Conservation (phyloP, 2,329 filamentous ascomycete species). For the Fusarium longipes region DNA sequence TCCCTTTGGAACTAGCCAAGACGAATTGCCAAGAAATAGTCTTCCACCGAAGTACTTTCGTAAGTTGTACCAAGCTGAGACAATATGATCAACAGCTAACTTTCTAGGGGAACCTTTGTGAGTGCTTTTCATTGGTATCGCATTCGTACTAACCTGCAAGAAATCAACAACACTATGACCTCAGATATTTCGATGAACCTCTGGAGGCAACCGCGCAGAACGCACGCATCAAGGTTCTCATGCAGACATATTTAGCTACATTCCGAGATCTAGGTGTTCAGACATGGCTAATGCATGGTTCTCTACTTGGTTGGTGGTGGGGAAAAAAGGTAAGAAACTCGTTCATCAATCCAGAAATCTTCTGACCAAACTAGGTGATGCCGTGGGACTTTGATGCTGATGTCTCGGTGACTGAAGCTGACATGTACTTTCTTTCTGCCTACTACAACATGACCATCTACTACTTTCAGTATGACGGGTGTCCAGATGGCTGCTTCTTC, state of each 20-base stretch:
- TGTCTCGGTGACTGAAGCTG: conserved; percentile 75
- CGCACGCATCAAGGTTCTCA: conserved; percentile 71
- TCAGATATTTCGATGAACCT: conserved; percentile 53
- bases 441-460: conserved; percentile 71
- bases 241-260: conserved; percentile 77
- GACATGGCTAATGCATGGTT: conserved; percentile 88
- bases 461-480: conserved; percentile 56
- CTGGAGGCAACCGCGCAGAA: conserved; percentile 67
- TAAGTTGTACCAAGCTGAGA: conserved; percentile 19
- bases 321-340: conserved; percentile 61
- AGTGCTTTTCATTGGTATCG: conserved; percentile 3
- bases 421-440: conserved; percentile 72
- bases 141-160: conserved; percentile 36
- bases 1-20: conserved; percentile 18
- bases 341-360: not conserved
- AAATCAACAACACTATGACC: conserved; percentile 51
- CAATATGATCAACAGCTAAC: no score
- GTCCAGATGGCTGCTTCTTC: conserved; percentile 55
- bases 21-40: conserved; percentile 8
- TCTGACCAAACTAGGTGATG: conserved; percentile 62
- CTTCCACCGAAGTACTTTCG: conserved; percentile 35
- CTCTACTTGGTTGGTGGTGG: conserved; percentile 90
- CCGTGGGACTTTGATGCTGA: conserved; percentile 84
- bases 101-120: conserved; percentile 39
- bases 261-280: conserved; percentile 74